These are phyloP conservation scores for Fusarium lateritium DNA, from an alignment of 2,329 filamentous ascomycete species.

Conservation along the genomic window DNA sequence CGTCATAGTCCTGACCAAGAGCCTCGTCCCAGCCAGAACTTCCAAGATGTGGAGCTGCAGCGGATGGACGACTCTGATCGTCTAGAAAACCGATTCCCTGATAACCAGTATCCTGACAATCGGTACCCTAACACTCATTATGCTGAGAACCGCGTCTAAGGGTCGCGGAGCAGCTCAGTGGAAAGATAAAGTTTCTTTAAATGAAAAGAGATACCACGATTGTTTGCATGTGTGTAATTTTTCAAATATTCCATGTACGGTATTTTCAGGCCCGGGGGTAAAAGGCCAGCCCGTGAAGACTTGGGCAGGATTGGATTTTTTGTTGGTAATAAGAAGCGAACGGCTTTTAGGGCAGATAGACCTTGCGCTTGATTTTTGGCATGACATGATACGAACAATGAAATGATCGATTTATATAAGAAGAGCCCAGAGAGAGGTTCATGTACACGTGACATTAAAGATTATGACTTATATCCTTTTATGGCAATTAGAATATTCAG, in stretches of 20 bases:
- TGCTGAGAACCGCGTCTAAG: slow-evolving; percentile 19
- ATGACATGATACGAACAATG: slow-evolving; percentile 41
- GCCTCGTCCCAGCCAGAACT: slow-evolving; percentile 40
- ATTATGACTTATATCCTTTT: too few species aligned
- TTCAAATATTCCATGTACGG: slow-evolving; percentile 16
- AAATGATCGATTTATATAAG: slow-evolving; percentile 29
- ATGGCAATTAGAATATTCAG: too few species aligned
- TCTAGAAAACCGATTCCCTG: slow-evolving; percentile 30
- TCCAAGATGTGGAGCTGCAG: slow-evolving; percentile 54
- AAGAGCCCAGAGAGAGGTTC: neutral
- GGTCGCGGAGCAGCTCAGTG: slow-evolving; percentile 1
- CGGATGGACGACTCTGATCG: slow-evolving; percentile 39
- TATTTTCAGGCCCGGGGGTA: slow-evolving; percentile 7
- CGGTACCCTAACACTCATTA: slow-evolving; percentile 22
- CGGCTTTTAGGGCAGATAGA: slow-evolving; percentile 28
- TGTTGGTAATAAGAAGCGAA: slow-evolving; percentile 27
- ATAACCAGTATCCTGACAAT: slow-evolving; percentile 18
- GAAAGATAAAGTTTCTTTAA: neutral
- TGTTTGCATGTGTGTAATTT: slow-evolving; percentile 23
- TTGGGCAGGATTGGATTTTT: slow-evolving; percentile 10
- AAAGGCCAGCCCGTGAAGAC: neutral
- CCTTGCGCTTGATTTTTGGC: slow-evolving; percentile 24
- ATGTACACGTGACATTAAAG: neutral
- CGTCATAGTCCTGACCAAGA: slow-evolving; percentile 29
- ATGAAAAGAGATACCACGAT: slow-evolving; percentile 3